Conservation (phyloP, 2,329 filamentous ascomycete species). For the Fusarium virguliforme region DNA sequence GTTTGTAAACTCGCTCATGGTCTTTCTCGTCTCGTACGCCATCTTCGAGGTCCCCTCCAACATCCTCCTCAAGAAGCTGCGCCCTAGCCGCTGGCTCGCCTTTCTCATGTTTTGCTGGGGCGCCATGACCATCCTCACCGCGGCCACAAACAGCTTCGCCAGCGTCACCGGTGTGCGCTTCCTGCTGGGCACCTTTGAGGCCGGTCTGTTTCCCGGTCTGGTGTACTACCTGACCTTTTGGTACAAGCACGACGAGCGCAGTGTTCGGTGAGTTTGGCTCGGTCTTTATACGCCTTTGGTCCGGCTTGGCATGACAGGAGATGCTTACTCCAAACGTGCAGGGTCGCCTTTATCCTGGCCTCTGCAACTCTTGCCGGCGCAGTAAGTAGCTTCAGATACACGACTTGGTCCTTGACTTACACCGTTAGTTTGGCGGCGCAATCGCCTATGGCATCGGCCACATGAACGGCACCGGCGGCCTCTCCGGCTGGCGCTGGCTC, state of each 20-base stretch:
- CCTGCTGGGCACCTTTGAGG: slow-evolving; percentile 79
- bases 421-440: slow-evolving; percentile 73
- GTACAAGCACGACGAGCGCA: slow-evolving; percentile 80
- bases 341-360: slow-evolving; percentile 80
- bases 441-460: slow-evolving; percentile 81
- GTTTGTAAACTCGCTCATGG: slow-evolving; percentile 72
- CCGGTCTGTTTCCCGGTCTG: slow-evolving; percentile 74
- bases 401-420: not conserved
- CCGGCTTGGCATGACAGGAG: slow-evolving; percentile 8
- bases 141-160: slow-evolving; percentile 73
- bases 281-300: slow-evolving; percentile 10
- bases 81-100: slow-evolving; percentile 75
- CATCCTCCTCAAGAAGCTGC: slow-evolving; percentile 75
- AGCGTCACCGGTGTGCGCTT: slow-evolving; percentile 78
- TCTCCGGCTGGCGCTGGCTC: slow-evolving; percentile 79
- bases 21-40: slow-evolving; percentile 74
- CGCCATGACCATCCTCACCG: slow-evolving; percentile 77
- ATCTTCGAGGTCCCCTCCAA: slow-evolving; percentile 78
- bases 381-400: slow-evolving; percentile 45
- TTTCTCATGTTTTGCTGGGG: slow-evolving; percentile 80
- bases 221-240: slow-evolving; percentile 81
- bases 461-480: slow-evolving; percentile 75
- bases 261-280: slow-evolving; percentile 62
- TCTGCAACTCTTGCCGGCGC: slow-evolving; percentile 80
- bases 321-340: slow-evolving; percentile 38